phyloP scores from a whole-genome alignment of 805 yeast genomes.

The Myxozyma monticola region DNA sequence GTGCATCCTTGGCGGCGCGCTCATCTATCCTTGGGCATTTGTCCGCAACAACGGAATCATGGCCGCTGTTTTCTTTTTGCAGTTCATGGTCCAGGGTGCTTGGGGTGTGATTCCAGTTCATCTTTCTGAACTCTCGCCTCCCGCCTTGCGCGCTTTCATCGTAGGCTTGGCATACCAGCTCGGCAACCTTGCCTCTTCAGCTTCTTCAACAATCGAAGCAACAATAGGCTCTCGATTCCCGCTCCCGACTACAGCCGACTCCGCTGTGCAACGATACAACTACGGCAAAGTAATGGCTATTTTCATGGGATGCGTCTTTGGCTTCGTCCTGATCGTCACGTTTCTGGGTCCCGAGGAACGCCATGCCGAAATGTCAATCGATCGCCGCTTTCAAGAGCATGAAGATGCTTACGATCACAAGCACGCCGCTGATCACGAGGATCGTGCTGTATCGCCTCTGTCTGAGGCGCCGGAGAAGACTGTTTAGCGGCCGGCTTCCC shows the following conservation, averaged over 20 bases:
- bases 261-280: slow-evolving; percentile 42
- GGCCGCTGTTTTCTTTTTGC: slow-evolving; percentile 63
- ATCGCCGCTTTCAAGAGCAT: neutral
- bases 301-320: slow-evolving; percentile 66
- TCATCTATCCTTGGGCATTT: slow-evolving; percentile 64
- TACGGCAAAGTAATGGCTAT: slow-evolving; percentile 74
- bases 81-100: slow-evolving; percentile 67
- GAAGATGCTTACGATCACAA: no score
- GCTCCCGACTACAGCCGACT: slow-evolving; percentile 28
- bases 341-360: slow-evolving; percentile 52
- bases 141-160: slow-evolving; percentile 61
- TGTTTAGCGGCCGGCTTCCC: no score
- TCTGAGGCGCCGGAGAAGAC: no score
- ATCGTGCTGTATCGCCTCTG: no score
- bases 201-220: slow-evolving; percentile 69
- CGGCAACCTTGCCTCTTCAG: slow-evolving; percentile 71
- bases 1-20: slow-evolving; percentile 56
- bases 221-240: slow-evolving; percentile 56
- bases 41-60: slow-evolving; percentile 46
- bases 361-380: slow-evolving; percentile 1
- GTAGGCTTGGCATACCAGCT: slow-evolving; percentile 67
- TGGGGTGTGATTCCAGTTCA: slow-evolving; percentile 74
- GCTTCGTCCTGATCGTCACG: slow-evolving; percentile 49
- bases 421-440: no score
- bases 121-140: slow-evolving; percentile 64